phyloP scores from a whole-genome alignment of 108 stramenopile species.

The Pseudonitzschia pungens region DNA sequence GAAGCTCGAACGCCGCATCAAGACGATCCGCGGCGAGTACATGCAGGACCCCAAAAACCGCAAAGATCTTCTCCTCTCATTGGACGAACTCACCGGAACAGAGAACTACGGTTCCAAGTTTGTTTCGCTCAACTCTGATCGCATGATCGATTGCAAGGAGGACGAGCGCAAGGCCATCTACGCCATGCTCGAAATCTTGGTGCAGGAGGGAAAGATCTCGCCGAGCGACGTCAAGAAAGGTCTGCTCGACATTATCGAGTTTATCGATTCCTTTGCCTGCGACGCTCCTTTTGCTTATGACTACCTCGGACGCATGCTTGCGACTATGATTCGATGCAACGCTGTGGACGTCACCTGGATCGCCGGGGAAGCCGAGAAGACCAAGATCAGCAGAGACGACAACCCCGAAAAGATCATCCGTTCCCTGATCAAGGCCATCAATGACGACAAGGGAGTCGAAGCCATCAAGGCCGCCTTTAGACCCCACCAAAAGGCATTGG shows the following conservation, averaged over 20 bases:
- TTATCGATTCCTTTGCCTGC: constrained; percentile 60
- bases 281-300: constrained; percentile 66
- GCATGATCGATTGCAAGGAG: constrained; percentile 68
- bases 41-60: constrained; percentile 57
- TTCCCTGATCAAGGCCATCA: constrained; percentile 13
- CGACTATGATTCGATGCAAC: constrained; percentile 42
- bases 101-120: constrained; percentile 54
- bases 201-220: constrained; percentile 51
- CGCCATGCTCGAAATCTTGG: constrained; percentile 52
- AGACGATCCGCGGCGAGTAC: constrained; percentile 66
- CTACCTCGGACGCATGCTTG: constrained; percentile 64
- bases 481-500: constrained; percentile 16
- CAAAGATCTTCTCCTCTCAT: constrained; percentile 62
- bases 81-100: constrained; percentile 65
- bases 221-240: constrained; percentile 49
- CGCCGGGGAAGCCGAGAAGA: constrained; percentile 49
- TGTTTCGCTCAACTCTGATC: constrained; percentile 54
- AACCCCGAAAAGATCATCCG: constrained; percentile 29
- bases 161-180: constrained; percentile 57
- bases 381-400: constrained; percentile 11
- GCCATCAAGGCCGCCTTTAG: constrained; percentile 22
- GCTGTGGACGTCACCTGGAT: constrained; percentile 62
- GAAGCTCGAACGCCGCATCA: constrained; percentile 59
- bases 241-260: constrained; percentile 62
- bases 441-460: constrained; percentile 22